phyloP scores from a whole-genome alignment of 2,329 filamentous ascomycete species.

The Exophiala sp. region DNA sequence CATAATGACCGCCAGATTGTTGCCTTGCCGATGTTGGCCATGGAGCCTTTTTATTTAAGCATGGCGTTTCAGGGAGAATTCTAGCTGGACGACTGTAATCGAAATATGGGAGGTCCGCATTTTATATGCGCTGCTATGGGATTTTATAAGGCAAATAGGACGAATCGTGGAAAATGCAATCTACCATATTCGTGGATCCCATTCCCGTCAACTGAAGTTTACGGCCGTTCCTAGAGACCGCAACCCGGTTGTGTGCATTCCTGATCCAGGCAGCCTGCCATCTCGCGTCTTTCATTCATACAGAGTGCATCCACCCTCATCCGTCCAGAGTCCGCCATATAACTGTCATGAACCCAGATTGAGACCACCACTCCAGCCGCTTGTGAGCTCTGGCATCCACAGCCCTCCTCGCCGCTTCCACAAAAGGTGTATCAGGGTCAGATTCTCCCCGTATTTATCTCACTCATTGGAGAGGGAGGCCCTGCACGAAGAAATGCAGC shows the following conservation, averaged over 20 bases:
- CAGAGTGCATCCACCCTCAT: too few relatives aligned
- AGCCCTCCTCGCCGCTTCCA: too few relatives aligned
- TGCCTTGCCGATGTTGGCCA: not conserved
- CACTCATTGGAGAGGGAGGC: not conserved
- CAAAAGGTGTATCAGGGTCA: too few relatives aligned
- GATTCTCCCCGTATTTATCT: not conserved
- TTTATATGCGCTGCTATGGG: not conserved
- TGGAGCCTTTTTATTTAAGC: not conserved
- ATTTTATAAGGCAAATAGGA: not conserved
- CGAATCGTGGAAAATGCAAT: too few relatives aligned
- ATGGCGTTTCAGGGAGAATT: not conserved
- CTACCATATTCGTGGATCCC: not conserved
- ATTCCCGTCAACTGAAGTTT: not conserved
- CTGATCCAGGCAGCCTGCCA: not conserved
- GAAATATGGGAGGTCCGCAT: not conserved
- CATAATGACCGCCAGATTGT: too few relatives aligned
- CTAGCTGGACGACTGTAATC: not conserved
- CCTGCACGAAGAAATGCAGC: not conserved
- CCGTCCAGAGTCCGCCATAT: not conserved
- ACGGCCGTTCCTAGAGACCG: not conserved
- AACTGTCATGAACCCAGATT: too few relatives aligned
- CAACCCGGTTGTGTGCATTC: too few relatives aligned
- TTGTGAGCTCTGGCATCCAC: too few relatives aligned
- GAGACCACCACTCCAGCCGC: too few relatives aligned
- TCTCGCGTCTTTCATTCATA: not conserved